These are phyloP conservation scores for Coniella vitis DNA, from an alignment of 2,329 filamentous ascomycete genomes.

Conservation along the genomic window DNA sequence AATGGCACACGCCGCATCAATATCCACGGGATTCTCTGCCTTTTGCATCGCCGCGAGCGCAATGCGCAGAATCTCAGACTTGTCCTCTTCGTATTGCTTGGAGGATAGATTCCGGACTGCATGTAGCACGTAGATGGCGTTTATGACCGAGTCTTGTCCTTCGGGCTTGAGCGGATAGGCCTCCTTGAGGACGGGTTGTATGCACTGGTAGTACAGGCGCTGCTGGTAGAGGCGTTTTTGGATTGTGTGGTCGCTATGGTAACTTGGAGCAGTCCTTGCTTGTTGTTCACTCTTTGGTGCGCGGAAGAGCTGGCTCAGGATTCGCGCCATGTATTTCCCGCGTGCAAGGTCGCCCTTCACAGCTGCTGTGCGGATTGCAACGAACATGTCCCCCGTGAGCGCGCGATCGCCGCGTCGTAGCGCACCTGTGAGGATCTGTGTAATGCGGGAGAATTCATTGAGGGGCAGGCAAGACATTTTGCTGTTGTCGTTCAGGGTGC, in stretches of 20 bases:
- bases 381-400: slow-evolving; percentile 5
- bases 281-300: slow-evolving; percentile 14
- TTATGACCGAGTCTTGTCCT: slow-evolving; percentile 28
- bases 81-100: slow-evolving; percentile 45
- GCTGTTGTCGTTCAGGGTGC: not conserved
- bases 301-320: slow-evolving; percentile 36
- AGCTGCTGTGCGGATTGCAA: slow-evolving; percentile 6
- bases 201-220: slow-evolving; percentile 41
- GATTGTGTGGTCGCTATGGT: slow-evolving; percentile 3
- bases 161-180: slow-evolving; percentile 30
- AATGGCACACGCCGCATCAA: slow-evolving; percentile 40
- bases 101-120: slow-evolving; percentile 44
- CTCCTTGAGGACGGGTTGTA: slow-evolving; percentile 36
- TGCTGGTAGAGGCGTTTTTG: slow-evolving; percentile 32
- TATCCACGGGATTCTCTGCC: slow-evolving; percentile 35
- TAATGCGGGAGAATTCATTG: slow-evolving; percentile 5
- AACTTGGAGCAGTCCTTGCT: not conserved
- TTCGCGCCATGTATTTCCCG: slow-evolving; percentile 34
- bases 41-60: slow-evolving; percentile 41
- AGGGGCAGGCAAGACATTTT: slow-evolving; percentile 1
- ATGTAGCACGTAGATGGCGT: slow-evolving; percentile 41
- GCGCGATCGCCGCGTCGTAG: slow-evolving; percentile 9
- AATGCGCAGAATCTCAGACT: slow-evolving; percentile 39
- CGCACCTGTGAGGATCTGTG: slow-evolving; percentile 8
- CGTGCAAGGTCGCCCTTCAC: not conserved